A percentile compares a stretch with the other conserved stretches of the same genome.
Evolutionary conservation across 1,139 yeast species (phyloP).

Genomic region (Nakaseomyces uthaithaninus): DNA sequence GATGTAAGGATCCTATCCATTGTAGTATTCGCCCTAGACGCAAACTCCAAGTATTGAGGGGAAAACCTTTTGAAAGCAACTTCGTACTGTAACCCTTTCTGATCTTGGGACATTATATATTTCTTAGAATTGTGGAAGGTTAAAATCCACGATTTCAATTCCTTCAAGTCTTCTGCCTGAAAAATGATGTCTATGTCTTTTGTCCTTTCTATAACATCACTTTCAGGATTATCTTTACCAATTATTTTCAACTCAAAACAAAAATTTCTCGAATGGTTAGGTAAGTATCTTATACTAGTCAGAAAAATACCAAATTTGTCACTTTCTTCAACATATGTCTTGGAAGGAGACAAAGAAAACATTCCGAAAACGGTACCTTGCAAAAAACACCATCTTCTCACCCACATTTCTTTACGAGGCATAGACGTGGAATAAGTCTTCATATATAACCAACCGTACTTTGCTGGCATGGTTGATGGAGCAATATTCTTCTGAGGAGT

Average conservation of each 20-base stretch:
- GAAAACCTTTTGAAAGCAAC: conserved; percentile 60
- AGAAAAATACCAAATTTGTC: conserved; percentile 77
- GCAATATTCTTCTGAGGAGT: conserved; percentile 8
- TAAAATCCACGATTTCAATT: conserved; percentile 68
- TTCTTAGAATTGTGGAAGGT: conserved; percentile 57
- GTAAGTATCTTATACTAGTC: conserved; percentile 51
- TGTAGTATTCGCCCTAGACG: conserved; percentile 53
- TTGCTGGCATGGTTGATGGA: conserved; percentile 29
- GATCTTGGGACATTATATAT: conserved; percentile 31
- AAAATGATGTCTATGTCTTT: conserved; percentile 41
- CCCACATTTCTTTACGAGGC: conserved; percentile 66
- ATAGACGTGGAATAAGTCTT: conserved; percentile 50
- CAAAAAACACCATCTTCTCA: conserved; percentile 78
- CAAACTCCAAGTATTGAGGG: conserved; percentile 65
- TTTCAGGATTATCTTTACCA: conserved; percentile 30
- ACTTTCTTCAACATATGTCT: conserved; percentile 77
- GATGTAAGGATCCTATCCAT: conserved; percentile 40
- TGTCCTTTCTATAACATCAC: conserved; percentile 10
- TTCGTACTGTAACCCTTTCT: conserved; percentile 36
- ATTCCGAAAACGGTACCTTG: conserved; percentile 80
- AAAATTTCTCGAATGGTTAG: conserved; percentile 69
- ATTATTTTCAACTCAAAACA: conserved; percentile 76
- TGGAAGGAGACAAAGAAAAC: conserved; percentile 58
- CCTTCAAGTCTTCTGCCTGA: conserved; percentile 69
- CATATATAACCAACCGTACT: conserved; percentile 82